A percentile compares a stretch with the other conserved stretches of the same genome.
Conservation (phyloP, 106 monocot genomes). For the Chionographis japonica region DNA sequence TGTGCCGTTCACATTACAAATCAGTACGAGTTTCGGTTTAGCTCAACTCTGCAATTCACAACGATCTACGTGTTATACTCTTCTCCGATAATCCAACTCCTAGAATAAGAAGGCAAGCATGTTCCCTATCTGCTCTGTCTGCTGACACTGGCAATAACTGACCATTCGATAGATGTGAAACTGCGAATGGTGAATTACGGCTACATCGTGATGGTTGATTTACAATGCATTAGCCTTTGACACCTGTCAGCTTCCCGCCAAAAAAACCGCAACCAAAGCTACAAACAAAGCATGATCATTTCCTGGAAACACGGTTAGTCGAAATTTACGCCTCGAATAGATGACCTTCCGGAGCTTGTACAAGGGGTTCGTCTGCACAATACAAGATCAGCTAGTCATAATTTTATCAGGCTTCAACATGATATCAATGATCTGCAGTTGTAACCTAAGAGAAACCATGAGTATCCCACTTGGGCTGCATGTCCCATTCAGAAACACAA, state of each 20-base stretch:
- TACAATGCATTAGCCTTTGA: not conserved
- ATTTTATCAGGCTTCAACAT: not conserved
- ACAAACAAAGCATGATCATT: constrained; percentile 56
- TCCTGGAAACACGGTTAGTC: constrained; percentile 83
- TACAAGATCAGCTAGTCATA: constrained; percentile 3
- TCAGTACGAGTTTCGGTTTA: no score
- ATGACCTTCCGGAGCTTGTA: constrained; percentile 69
- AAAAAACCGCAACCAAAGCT: constrained; percentile 60
- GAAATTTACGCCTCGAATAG: constrained; percentile 64
- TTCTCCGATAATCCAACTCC: no score
- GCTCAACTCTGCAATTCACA: no score
- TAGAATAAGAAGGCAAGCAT: no score
- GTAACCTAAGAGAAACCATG: no score
- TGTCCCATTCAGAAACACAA: no score
- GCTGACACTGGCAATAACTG: not conserved
- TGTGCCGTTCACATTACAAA: no score
- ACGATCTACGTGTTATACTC: no score
- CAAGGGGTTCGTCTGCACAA: constrained; percentile 61
- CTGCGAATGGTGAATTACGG: not conserved
- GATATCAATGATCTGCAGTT: no score
- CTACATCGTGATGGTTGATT: not conserved
- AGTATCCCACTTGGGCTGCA: no score
- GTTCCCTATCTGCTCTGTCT: no score
- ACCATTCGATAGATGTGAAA: not conserved
- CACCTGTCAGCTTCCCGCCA: constrained; percentile 10